A percentile compares a stretch with the other conserved stretches of the same genome.
phyloP scores from a whole-genome alignment of 2,329 filamentous ascomycete species.

The Eutypa lata region DNA sequence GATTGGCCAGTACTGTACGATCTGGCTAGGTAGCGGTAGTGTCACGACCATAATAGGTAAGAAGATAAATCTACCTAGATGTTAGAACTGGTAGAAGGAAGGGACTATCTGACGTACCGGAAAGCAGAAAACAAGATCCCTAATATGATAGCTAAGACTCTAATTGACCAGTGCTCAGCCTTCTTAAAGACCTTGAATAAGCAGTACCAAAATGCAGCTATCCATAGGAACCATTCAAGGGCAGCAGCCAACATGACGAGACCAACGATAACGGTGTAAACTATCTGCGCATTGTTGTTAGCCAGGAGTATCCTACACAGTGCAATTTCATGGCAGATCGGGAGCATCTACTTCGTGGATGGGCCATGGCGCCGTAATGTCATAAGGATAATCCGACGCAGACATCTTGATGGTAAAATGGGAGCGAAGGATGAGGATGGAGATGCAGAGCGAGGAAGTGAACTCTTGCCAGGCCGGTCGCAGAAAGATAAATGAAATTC shows the following conservation, averaged over 20 bases:
- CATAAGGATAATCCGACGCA: slow-evolving; percentile 12
- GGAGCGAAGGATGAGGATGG: not conserved
- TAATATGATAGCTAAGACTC: slow-evolving; percentile 72
- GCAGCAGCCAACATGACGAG: slow-evolving; percentile 79
- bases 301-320: not conserved
- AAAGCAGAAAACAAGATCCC: slow-evolving; percentile 70
- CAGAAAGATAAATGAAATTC: not conserved
- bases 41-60: slow-evolving; percentile 94
- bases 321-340: not conserved
- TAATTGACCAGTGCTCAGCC: slow-evolving; percentile 83
- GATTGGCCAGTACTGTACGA: slow-evolving; percentile 70
- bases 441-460: not conserved
- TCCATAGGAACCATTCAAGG: slow-evolving; percentile 92
- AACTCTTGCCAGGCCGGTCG: not conserved
- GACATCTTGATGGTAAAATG: slow-evolving; percentile 35
- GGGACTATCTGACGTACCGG: slow-evolving; percentile 51
- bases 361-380: slow-evolving; percentile 46
- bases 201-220: slow-evolving; percentile 92
- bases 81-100: slow-evolving; percentile 11
- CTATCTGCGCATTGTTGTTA: slow-evolving; percentile 55
- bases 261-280: slow-evolving; percentile 80
- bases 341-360: slow-evolving; percentile 40
- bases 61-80: slow-evolving; percentile 65
- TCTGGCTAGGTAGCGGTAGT: slow-evolving; percentile 70
- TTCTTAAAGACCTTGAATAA: slow-evolving; percentile 84